Base-by-base conservation (phyloP, 2,329 filamentous ascomycete genomes). In the Pseudocercospora vitis region DNA sequence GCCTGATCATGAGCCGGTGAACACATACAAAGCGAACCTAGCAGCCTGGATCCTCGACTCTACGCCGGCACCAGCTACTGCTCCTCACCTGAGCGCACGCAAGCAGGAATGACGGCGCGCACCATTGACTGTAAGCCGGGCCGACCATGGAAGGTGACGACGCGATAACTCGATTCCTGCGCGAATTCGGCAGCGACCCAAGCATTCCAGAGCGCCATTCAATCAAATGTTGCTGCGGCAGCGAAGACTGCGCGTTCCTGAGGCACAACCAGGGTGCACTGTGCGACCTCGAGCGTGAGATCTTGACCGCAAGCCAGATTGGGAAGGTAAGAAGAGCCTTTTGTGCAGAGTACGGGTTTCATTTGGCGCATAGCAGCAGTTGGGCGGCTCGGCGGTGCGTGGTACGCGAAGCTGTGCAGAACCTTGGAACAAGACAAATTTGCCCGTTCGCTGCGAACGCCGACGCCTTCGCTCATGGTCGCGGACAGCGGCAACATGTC, bases 271-370 rank as follows among this genome's bases (percentile, higher is more conserved):
- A 85, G 71, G 79, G 81, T 40, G 79, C 90, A 58, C 79, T 97
- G 42, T 85, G 89, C 63, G 86, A 83, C 57, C 80, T 97, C 60
- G 92, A 97, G 74, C 87, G 86, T 65, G 89, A 96, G 74, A 88
- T 96, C 50, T 85, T 86, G 65, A 89, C 84, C 48, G 94, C 94
- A 33, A 94, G 91, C 45, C 82, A 87, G 69, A 81, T 96, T 65
- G 94, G 94, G 61, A 89, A 96, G 88, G 92, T 96, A n/a, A n/a
- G n/a, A n/a, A n/a, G 86, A 45, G 42, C 42, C 70, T 89, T 83
- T 61, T 58, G 32, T 47, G 39, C 19, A 70, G 89, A 83, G 59
- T 51, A 42, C 47, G 48, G 35, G 35, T 40, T 42, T 47, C 26
- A 49, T 40, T 35, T 48, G 42, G 40, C 40, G 50, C 37, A 21